phyloP scores from a whole-genome alignment of 768 basidiomycete species.

The Candolleomyces aberdarensis region DNA sequence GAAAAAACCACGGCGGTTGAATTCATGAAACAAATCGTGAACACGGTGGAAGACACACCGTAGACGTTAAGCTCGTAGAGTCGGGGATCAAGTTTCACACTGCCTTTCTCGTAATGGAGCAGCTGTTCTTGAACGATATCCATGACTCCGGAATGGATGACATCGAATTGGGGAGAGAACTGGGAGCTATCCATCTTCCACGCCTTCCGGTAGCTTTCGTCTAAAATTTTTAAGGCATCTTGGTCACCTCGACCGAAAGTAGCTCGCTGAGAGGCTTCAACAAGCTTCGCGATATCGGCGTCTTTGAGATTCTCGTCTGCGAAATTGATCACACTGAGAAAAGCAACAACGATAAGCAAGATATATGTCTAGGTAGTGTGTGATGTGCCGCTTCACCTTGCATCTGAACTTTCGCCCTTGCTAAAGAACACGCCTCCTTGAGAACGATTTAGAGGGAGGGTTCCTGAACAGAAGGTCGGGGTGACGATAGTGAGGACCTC shows the following conservation, averaged over 20 bases:
- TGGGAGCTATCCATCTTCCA: conserved; percentile 19
- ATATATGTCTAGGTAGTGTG: too few relatives aligned
- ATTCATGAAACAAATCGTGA: too few relatives aligned
- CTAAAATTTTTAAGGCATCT: conserved; percentile 24
- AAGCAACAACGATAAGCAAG: too few relatives aligned
- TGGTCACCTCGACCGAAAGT: conserved; percentile 21
- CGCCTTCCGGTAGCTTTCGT: conserved; percentile 25
- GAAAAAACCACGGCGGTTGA: not conserved
- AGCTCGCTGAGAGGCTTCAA: conserved; percentile 19
- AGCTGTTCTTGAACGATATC: conserved; percentile 12
- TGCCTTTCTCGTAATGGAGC: conserved; percentile 11
- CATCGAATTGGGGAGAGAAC: conserved; percentile 19
- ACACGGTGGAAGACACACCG: conserved; percentile 16
- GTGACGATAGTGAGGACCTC: too few relatives aligned
- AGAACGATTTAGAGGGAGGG: too few relatives aligned
- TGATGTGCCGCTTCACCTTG: too few relatives aligned
- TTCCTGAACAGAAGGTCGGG: too few relatives aligned
- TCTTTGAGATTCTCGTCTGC: too few relatives aligned
- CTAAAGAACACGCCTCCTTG: too few relatives aligned
- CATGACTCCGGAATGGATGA: conserved; percentile 9
- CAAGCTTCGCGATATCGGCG: not conserved
- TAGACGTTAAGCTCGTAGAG: conserved; percentile 37
- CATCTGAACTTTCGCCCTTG: too few relatives aligned
- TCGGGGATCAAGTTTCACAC: conserved; percentile 22
- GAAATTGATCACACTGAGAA: too few relatives aligned